Base-by-base conservation (phyloP, 1,139 yeast species). In the Taphrina populina region DNA sequence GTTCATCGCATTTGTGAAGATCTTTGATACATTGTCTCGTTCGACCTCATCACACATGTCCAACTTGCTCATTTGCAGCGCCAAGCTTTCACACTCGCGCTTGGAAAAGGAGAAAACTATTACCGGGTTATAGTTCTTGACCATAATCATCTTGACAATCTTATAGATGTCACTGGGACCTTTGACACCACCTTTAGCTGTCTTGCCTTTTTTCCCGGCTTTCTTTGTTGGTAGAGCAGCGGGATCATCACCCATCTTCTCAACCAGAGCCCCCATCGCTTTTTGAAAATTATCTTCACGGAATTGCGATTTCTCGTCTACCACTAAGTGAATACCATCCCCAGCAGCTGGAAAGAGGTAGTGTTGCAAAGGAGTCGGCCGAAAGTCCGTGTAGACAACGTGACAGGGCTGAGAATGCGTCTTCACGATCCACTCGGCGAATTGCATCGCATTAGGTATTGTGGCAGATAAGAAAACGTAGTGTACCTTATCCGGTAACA, bases 361-460 rank as follows among this genome's bases (percentile, higher is more conserved):
- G 73, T 92, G 98, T 70, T 94, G 98, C 62, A 94, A 76, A 1
- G 99, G 99, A 8, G 98, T 94, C 23, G 99, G 99, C 70, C 99
- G 82, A 77, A 90, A 94, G 72, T 94, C 96, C 0, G 99, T 94
- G 70, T 92, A 94, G 21, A 94, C 98, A 69, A 94, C 95, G 70
- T 94, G 98, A 68, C 98, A 94, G 1, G 98, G 98, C 70, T 94
- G 98, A 44, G 80, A 77, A 68, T 92, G 99, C 58, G 84, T 90
- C 65, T 87, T 84, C 65, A 95, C 95, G 56, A 94, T 87, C 99
- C 99, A 92, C 66, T 90, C 95, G 7, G 98, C 98, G 74, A 92
- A 92, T 68, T 92, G 96, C 84, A 88, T 85, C 3, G 98, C 96
- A 69, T 92, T 92, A 34, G 99, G 98, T 62, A 92, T 94, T 2